Conservation (phyloP, 768 basidiomycete genomes). For the Suillus spraguei region DNA sequence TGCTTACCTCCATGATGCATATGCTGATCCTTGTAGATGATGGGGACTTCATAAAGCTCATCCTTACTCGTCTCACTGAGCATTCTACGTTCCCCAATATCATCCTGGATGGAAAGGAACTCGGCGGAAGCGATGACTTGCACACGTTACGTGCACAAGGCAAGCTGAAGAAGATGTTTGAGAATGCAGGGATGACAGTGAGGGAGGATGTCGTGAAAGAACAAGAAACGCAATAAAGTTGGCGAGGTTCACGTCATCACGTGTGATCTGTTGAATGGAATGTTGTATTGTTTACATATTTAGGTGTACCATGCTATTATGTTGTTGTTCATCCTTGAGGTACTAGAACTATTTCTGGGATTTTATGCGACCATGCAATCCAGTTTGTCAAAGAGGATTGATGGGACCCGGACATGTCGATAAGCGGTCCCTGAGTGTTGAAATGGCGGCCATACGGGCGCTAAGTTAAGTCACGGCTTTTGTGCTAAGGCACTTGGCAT, state of each 20-base stretch:
- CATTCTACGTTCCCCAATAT: constrained; percentile 79
- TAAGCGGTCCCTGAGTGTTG: neutral
- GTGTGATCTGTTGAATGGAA: neutral
- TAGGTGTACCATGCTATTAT: constrained; percentile 1
- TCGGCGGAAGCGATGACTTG: constrained; percentile 71
- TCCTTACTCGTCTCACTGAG: constrained; percentile 66
- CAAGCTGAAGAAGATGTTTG: constrained; percentile 44
- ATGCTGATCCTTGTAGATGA: constrained; percentile 47
- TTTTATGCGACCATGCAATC: neutral
- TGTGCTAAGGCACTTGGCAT: neutral
- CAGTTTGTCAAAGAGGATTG: neutral
- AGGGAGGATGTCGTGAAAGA: constrained; percentile 17
- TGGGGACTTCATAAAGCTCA: constrained; percentile 58
- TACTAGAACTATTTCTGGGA: neutral
- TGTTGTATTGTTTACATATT: neutral
- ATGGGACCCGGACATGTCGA: neutral
- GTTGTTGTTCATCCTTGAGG: constrained; percentile 4
- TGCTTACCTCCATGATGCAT: constrained; percentile 3
- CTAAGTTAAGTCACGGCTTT: neutral
- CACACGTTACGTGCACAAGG: constrained; percentile 46
- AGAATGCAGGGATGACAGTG: constrained; percentile 48
- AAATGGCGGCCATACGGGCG: neutral
- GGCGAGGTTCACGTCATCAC: neutral
- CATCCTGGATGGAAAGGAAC: constrained; percentile 59
- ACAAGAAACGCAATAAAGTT: constrained; percentile 9